Evolutionary conservation across 1,284 basidiomycete genomes (phyloP), one percentile per base, ranked within the genome.

Genomic region (Ustilago cynodontis): DNA sequence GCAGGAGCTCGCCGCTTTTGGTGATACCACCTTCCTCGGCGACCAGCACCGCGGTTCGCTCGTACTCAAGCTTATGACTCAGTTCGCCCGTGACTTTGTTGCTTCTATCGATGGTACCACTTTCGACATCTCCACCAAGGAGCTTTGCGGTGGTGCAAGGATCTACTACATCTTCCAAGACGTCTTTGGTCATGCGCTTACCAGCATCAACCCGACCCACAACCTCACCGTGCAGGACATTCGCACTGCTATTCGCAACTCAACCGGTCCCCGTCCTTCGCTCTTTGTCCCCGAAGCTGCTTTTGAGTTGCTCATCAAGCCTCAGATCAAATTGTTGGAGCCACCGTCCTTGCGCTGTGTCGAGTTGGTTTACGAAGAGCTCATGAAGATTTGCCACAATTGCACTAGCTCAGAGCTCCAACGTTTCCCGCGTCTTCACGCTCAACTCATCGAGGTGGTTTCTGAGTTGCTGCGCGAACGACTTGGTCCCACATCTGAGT

Each of bases 121-220:
- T 65, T 90, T 96, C 53, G 94, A 98, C 79, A 94, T 98, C 80
- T 97, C 94, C 1, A 99, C 97, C 4, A 99, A 99, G 86, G 97
- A 99, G 86, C 91, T 99, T 10, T 98, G 94, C 29, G 97, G 97
- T 49, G 97, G 97, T 63, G 97, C 97, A 11, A 90, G 97, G 63
- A 94, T 99, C 87, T 99, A 98, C 88, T 98, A 98, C 88, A 98
- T 99, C 86, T 99, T 99, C 90, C 95, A 98, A 86, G 97, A 99
- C 82, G 91, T 99, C 56, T 99, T 99, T 84, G 97, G 97, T 6
- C 90, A 93, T 60, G 96, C 96, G 0, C 90, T 99, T 9, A 90
- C 91, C 71, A 93, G 91, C 16, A 94, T 99, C 85, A 94, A 98
- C 83, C 92, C 96, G 0, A 94, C 94, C 20, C 90, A 91, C 59